These are phyloP conservation scores for Phylloporus gajari DNA, from an alignment of 1,284 basidiomycete species.

Conservation along the genomic window DNA sequence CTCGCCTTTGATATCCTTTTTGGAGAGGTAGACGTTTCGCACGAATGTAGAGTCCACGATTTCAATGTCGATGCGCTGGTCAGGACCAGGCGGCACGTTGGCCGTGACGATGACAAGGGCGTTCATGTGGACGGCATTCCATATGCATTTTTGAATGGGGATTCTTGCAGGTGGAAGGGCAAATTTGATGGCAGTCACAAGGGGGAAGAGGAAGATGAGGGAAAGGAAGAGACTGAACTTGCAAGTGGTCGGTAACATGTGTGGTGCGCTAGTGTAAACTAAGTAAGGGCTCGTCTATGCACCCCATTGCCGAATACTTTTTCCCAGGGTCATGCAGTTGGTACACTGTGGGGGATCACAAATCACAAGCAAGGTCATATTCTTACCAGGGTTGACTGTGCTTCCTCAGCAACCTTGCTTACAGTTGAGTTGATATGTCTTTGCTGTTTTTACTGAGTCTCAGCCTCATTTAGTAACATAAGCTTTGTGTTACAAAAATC, in stretches of 20 bases:
- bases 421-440: too few relatives aligned
- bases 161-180: slow-evolving; percentile 72
- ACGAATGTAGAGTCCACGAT: slow-evolving; percentile 91
- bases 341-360: too few relatives aligned
- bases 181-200: slow-evolving; percentile 83
- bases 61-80: slow-evolving; percentile 91
- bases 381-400: too few relatives aligned
- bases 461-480: too few relatives aligned
- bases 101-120: slow-evolving; percentile 94
- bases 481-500: too few relatives aligned
- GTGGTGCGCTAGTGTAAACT: too few relatives aligned
- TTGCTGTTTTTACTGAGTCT: too few relatives aligned
- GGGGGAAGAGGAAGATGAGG: slow-evolving; percentile 50
- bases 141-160: slow-evolving; percentile 86
- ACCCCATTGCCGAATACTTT: too few relatives aligned
- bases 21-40: slow-evolving; percentile 92
- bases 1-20: slow-evolving; percentile 89
- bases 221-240: slow-evolving; percentile 14
- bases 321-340: too few relatives aligned
- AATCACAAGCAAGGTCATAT: too few relatives aligned
- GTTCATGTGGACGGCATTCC: slow-evolving; percentile 90
- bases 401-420: too few relatives aligned
- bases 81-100: slow-evolving; percentile 79
- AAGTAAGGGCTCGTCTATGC: too few relatives aligned
- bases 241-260: slow-evolving; percentile 16